Percentiles rank a stretch among this genome's conserved stretches.
Evolutionary conservation across 495 filamentous ascomycete species (phyloP).

Genomic region (Clohesyomyces aquaticus): DNA sequence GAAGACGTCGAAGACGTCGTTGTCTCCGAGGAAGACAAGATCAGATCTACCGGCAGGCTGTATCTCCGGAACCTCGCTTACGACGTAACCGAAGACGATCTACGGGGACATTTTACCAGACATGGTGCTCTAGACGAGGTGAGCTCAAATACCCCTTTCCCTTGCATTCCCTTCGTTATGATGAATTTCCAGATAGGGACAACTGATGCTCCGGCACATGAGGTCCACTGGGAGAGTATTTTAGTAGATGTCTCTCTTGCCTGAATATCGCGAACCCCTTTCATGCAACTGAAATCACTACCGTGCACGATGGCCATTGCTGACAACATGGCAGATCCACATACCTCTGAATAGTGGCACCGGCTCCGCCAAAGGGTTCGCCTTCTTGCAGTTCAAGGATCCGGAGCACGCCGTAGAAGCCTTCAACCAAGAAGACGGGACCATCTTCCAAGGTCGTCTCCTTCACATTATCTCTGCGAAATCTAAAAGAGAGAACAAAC

Average conservation of each 20-base stretch:
- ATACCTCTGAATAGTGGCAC: conserved; percentile 69
- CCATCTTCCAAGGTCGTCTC: conserved; percentile 87
- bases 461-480: conserved; percentile 84
- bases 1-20: too few species aligned
- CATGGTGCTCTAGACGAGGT: conserved; percentile 88
- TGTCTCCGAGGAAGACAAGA: conserved; percentile 48
- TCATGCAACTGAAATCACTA: too few species aligned
- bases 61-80: conserved; percentile 92
- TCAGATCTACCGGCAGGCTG: conserved; percentile 66
- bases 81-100: conserved; percentile 73
- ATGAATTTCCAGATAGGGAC: conserved; percentile 99
- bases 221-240: conserved; percentile 69
- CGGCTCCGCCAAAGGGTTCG: conserved; percentile 80
- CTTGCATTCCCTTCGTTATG: conserved; percentile 52
- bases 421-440: conserved; percentile 73
- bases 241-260: conserved; percentile 77
- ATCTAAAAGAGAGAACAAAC: conserved; percentile 74
- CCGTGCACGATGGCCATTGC: background rate
- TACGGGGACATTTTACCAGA: conserved; percentile 67
- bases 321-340: conserved; percentile 65
- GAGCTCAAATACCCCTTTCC: conserved; percentile 49
- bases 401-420: conserved; percentile 74
- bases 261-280: conserved; percentile 55
- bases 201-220: conserved; percentile 83
- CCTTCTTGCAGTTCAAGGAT: conserved; percentile 76